These are phyloP conservation scores for Fraxinus nigra DNA, from an alignment of 305 asterid genomes.

Conservation along the genomic window DNA sequence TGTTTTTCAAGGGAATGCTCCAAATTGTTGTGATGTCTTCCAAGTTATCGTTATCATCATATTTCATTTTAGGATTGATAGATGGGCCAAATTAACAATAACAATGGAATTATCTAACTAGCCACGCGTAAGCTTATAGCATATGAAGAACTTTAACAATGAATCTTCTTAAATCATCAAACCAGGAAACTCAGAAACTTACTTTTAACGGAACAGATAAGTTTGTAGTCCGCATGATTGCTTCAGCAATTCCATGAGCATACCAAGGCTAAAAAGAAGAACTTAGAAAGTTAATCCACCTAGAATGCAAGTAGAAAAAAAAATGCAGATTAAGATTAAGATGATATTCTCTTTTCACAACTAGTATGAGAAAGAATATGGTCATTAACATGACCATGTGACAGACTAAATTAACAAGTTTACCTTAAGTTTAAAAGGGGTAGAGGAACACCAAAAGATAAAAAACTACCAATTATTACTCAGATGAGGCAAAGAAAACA, in stretches of 20 bases:
- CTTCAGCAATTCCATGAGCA: constrained; percentile 97
- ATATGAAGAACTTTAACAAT: background rate
- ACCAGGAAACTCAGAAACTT: constrained; percentile 35
- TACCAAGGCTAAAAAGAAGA: constrained; percentile 80
- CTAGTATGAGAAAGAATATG: background rate
- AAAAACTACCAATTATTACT: background rate
- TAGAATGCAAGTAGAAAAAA: background rate
- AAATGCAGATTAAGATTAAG: background rate
- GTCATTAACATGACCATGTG: background rate
- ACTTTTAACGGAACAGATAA: constrained; percentile 85
- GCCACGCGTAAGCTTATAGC: background rate
- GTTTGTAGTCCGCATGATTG: constrained; percentile 86
- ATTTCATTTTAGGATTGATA: background rate
- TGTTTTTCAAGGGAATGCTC: background rate
- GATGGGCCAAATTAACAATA: constrained; percentile 10
- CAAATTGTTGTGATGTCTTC: constrained; percentile 4
- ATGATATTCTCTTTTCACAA: background rate
- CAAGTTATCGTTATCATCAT: background rate
- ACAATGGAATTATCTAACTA: constrained; percentile 7
- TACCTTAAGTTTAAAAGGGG: background rate
- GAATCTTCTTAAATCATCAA: background rate
- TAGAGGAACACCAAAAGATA: background rate
- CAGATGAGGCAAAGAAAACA: background rate
- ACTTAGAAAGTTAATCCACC: constrained; percentile 5
- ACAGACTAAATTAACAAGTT: background rate